Base-by-base conservation (phyloP, 805 yeast species). In the Saturnispora besseyi region DNA sequence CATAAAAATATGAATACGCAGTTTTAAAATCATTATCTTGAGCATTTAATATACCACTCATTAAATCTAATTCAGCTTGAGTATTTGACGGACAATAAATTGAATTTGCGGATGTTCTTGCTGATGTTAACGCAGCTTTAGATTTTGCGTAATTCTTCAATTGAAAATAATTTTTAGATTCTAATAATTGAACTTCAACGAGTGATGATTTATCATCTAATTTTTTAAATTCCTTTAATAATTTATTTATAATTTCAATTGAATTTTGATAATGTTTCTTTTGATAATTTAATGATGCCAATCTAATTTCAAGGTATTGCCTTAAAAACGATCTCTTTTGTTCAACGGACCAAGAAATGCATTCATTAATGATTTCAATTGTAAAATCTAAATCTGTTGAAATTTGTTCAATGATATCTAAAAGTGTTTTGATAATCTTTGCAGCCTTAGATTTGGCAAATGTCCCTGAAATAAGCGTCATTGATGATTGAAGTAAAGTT, bases 11-110 rank as follows among this genome's bases (percentile, higher is more conserved):
- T 6, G 97, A 89, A 63, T 77, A 93, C 11, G 98, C 96, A 10
- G 99, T 93, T 64, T 87, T 86, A 71, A 87, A 95, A 67, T 93
- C 99, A 65, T 87, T 87, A 60, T 93, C 98, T 68, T 93, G 97
- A 36, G 97, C 96, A 70, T 91, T 95, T 55, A 93, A 76, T 50
- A 91, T 82, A 58, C 99, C 99, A 63, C 95, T 83, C 83, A 91
- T 89, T 69, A 87, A 78, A 65, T 93, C 99, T 49, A 93, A 76
- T 63, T 89, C 96, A 1, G 98, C 98, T 69, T 93, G 96, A 59
- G 84, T 76, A 46, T 82, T 72, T n/a, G 97, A 86, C 9, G 98
- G 96, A 60, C 96, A 87, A 71, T 90, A 95, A 47, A 93, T 87
- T 22, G 97, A 78, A 66, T 93, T 95, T n/a, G 99, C 99, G 3